A percentile compares a stretch with the other conserved stretches of the same genome.
These are phyloP conservation scores for Claviceps paspali DNA, from an alignment of 2,329 filamentous ascomycete species.

Conservation along the genomic window DNA sequence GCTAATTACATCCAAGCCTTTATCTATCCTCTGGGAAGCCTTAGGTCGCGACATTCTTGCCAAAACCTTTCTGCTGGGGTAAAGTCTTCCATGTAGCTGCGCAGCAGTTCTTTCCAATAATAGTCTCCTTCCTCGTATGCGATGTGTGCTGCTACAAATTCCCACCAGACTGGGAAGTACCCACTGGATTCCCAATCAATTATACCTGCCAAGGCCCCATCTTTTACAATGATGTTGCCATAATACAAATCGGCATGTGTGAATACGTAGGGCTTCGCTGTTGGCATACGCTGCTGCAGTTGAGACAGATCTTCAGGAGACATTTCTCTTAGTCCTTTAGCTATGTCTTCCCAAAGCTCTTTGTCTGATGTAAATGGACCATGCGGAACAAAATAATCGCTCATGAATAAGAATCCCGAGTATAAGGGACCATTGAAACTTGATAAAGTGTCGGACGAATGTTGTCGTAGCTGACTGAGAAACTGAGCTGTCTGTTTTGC, in stretches of 20 bases:
- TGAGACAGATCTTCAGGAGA: slow-evolving; percentile 1
- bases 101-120: slow-evolving; percentile 9
- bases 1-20: too few relatives aligned
- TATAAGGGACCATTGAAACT: slow-evolving; percentile 4
- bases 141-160: slow-evolving; percentile 15
- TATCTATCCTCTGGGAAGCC: too few relatives aligned
- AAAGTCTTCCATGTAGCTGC: too few relatives aligned
- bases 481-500: slow-evolving; percentile 11
- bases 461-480: slow-evolving; percentile 6
- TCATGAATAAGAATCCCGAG: slow-evolving; percentile 3
- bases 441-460: slow-evolving; percentile 4
- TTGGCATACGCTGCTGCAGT: slow-evolving; percentile 5
- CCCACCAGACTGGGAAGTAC: slow-evolving; percentile 25
- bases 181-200: slow-evolving; percentile 24
- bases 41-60: too few relatives aligned
- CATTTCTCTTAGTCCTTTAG: neutral
- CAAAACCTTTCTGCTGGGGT: too few relatives aligned
- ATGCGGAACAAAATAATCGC: slow-evolving; percentile 4
- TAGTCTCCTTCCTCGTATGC: slow-evolving; percentile 15
- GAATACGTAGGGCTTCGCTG: slow-evolving; percentile 15
- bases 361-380: slow-evolving; percentile 5
- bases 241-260: slow-evolving; percentile 22
- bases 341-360: slow-evolving; percentile 5
- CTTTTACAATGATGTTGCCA: slow-evolving; percentile 23
- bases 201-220: slow-evolving; percentile 20